Conservation (phyloP, 2,329 filamentous ascomycete species). For the Ceratocystis cacaofunesta region DNA sequence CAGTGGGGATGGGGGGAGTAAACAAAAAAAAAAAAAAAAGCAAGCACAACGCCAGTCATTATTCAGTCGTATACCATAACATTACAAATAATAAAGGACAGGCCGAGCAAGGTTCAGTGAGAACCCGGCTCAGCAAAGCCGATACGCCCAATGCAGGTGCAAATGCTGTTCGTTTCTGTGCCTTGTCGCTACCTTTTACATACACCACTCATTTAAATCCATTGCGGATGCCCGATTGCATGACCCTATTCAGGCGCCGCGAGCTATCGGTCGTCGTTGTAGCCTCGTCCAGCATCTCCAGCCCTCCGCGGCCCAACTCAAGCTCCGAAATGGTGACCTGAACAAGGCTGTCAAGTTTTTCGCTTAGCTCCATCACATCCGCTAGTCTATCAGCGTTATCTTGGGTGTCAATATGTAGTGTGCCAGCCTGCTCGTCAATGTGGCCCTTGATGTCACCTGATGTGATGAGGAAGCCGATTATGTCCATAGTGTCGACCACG, state of each 20-base stretch:
- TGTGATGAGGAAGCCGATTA: constrained; percentile 85
- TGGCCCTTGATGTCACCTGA: constrained; percentile 75
- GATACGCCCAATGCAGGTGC: background rate
- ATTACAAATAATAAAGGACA: background rate
- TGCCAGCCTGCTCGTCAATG: constrained; percentile 78
- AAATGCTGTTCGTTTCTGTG: background rate
- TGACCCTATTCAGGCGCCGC: background rate
- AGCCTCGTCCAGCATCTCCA: constrained; percentile 3
- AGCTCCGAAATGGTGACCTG: constrained; percentile 59
- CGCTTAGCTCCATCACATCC: constrained; percentile 58
- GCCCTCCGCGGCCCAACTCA: constrained; percentile 28
- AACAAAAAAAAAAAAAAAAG: background rate
- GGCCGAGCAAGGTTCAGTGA: background rate
- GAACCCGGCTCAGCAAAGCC: background rate
- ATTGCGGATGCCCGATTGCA: background rate
- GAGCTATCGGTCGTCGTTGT: background rate
- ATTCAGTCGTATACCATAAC: background rate
- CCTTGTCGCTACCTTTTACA: background rate
- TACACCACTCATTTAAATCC: background rate
- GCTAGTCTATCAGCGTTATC: constrained; percentile 60
- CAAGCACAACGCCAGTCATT: background rate
- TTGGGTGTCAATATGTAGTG: constrained; percentile 61
- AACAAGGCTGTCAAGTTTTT: constrained; percentile 55
- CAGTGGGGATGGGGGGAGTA: background rate
- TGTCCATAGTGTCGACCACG: constrained; percentile 78